A percentile compares a stretch with the other conserved stretches of the same genome.
Evolutionary conservation across 305 asterid species (phyloP).

Genomic region (Fraxinus velutina): DNA sequence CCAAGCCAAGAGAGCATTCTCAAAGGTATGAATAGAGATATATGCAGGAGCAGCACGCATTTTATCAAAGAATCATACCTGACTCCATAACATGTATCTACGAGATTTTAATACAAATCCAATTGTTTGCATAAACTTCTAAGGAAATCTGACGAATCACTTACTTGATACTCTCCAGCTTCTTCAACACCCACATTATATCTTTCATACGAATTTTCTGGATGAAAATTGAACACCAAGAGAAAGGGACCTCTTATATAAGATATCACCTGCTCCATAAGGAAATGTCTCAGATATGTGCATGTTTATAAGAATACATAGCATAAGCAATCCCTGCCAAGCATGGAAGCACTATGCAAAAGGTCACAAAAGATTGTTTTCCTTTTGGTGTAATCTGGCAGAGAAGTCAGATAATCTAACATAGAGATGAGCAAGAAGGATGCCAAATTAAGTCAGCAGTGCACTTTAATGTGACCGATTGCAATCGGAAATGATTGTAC

Average conservation of each 20-base stretch:
- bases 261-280: conserved; percentile 71
- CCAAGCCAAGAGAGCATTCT: background rate
- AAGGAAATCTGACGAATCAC: conserved; percentile 30
- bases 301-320: background rate
- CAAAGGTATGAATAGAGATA: background rate
- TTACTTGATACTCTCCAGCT: conserved; percentile 96
- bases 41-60: background rate
- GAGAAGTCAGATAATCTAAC: background rate
- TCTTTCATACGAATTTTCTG: conserved; percentile 55
- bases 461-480: background rate
- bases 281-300: conserved; percentile 26
- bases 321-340: background rate
- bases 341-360: background rate
- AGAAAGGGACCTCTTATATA: conserved; percentile 81
- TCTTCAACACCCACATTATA: conserved; percentile 84
- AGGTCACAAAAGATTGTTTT: background rate
- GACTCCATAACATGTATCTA: background rate
- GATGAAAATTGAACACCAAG: conserved; percentile 85
- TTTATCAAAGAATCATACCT: background rate
- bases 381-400: background rate
- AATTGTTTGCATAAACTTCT: conserved; percentile 1
- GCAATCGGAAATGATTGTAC: background rate
- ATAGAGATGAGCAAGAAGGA: background rate
- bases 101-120: conserved; percentile 9
- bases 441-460: background rate